Evolutionary conservation across 2,329 filamentous ascomycete genomes (phyloP).

Genomic region (Aspergillus thermomutatus): DNA sequence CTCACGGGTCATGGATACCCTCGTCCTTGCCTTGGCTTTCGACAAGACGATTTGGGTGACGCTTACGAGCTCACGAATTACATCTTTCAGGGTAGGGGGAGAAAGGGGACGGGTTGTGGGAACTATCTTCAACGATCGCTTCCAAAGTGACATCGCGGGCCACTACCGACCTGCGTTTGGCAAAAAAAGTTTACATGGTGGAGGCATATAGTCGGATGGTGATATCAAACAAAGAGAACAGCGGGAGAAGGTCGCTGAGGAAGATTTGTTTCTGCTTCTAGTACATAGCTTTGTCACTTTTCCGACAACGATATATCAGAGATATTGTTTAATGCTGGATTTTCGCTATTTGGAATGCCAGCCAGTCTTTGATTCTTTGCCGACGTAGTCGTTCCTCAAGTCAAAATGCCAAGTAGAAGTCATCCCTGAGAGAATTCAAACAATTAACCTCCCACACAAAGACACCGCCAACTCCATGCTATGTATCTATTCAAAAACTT

Average conservation of each 20-base stretch:
- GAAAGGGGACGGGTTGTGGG: neutral
- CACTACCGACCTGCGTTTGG: neutral
- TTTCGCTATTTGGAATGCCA: neutral
- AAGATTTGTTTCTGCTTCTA: neutral
- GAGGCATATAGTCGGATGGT: neutral
- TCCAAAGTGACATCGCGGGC: neutral
- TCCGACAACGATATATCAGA: neutral
- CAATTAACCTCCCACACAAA: slow-evolving; percentile 5
- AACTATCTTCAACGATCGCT: neutral
- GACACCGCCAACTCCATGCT: slow-evolving; percentile 33
- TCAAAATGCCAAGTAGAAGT: neutral
- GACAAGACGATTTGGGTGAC: neutral
- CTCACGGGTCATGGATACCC: slow-evolving; percentile 8
- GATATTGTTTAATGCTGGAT: neutral
- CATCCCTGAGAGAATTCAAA: neutral
- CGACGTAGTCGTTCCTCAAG: neutral
- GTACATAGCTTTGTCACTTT: neutral
- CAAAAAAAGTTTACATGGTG: neutral
- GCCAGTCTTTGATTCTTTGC: neutral
- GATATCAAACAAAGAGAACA: neutral
- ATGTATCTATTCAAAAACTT: slow-evolving; percentile 13
- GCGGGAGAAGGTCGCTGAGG: neutral
- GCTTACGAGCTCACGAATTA: neutral
- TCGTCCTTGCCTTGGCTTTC: neutral
- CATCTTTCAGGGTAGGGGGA: neutral